A percentile compares a stretch with the other conserved stretches of the same genome.
These are phyloP conservation scores for Cicer pinnatifidum DNA, from an alignment of 306 rosid species.

Conservation along the genomic window DNA sequence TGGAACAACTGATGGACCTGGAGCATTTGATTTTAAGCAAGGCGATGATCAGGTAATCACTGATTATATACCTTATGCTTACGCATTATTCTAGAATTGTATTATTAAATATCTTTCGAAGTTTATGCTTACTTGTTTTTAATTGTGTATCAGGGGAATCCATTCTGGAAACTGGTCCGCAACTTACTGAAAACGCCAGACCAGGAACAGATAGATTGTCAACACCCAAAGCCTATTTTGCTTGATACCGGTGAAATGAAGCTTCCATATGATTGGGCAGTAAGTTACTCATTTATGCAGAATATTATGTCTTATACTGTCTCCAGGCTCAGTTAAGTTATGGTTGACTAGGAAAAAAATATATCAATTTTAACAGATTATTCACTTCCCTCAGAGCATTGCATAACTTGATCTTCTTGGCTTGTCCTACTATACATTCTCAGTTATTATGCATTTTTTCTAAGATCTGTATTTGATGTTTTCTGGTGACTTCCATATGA, in stretches of 20 bases:
- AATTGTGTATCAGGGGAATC: constrained; percentile 70
- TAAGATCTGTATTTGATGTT: constrained; percentile 21
- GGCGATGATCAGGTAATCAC: constrained; percentile 82
- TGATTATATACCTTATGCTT: constrained; percentile 25
- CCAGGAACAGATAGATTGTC: constrained; percentile 80
- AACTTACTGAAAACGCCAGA: constrained; percentile 69
- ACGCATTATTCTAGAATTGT: constrained; percentile 16
- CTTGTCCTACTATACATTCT: constrained; percentile 17
- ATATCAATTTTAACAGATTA: background rate
- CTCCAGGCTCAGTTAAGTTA: constrained; percentile 26
- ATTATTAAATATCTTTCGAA: constrained; percentile 19
- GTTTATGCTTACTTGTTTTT: constrained; percentile 37
- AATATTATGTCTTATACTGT: constrained; percentile 29
- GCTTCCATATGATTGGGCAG: constrained; percentile 96
- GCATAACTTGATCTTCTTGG: constrained; percentile 18
- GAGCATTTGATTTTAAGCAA: constrained; percentile 95
- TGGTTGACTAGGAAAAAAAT: background rate
- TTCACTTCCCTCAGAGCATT: constrained; percentile 29
- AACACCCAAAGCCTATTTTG: constrained; percentile 87
- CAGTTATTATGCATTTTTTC: constrained; percentile 26
- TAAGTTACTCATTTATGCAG: constrained; percentile 56
- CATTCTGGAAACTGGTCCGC: constrained; percentile 87
- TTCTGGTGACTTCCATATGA: constrained; percentile 1
- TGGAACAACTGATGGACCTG: constrained; percentile 98
- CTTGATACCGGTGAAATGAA: constrained; percentile 99